A percentile compares a stretch with the other conserved stretches of the same genome.
Evolutionary conservation across 768 basidiomycete species (phyloP).

Genomic region (Dioszegia crocea): DNA sequence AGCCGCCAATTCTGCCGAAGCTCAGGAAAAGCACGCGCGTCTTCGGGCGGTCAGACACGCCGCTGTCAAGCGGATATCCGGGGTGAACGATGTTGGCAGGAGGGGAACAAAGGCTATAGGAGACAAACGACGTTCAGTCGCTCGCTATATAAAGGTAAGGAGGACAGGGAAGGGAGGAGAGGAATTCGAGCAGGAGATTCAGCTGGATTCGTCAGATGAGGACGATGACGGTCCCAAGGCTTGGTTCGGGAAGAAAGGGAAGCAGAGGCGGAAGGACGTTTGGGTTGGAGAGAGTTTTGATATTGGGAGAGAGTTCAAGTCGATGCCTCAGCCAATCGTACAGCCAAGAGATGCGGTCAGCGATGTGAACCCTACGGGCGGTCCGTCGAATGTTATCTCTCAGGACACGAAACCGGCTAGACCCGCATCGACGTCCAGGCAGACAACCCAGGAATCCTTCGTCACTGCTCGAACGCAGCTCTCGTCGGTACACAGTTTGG

Average conservation of each 20-base stretch:
- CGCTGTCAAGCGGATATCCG: not conserved
- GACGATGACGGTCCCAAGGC: not conserved
- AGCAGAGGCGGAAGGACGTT: conserved; percentile 35
- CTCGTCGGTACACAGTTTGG: not conserved
- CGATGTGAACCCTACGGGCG: not conserved
- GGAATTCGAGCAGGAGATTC: conserved; percentile 17
- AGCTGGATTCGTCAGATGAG: conserved; percentile 9
- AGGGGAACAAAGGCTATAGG: not conserved
- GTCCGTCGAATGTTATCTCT: conserved; percentile 1
- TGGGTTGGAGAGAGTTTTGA: conserved; percentile 46
- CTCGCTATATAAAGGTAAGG: conserved; percentile 7
- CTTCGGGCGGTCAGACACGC: conserved; percentile 15
- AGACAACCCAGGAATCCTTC: conserved; percentile 37
- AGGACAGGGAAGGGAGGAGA: conserved; percentile 11
- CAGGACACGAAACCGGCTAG: not conserved
- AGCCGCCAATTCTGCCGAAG: conserved; percentile 31
- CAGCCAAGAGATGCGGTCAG: not conserved
- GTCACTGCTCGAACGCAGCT: conserved; percentile 37
- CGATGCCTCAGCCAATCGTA: not conserved
- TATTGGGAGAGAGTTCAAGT: conserved; percentile 37
- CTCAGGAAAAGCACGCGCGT: conserved; percentile 16
- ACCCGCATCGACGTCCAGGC: conserved; percentile 16
- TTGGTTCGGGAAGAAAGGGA: conserved; percentile 12
- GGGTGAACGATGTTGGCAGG: not conserved
- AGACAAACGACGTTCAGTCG: not conserved